Conservation (phyloP, 169 alveolate genomes). For the Plasmodium sp. region DNA sequence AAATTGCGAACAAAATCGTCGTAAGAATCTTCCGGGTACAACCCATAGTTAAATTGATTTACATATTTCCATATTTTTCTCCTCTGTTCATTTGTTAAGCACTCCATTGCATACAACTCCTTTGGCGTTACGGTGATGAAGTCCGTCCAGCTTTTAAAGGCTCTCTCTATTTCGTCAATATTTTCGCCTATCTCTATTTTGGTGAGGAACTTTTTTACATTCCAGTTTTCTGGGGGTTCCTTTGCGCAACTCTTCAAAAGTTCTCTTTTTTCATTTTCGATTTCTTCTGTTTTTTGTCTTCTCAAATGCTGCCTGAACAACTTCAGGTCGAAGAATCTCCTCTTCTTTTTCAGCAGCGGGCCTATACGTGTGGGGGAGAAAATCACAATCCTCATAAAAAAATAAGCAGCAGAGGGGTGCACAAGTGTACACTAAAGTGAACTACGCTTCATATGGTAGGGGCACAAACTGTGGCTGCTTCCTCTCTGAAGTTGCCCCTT, state of each 20-base stretch:
- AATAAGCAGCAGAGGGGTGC: background rate
- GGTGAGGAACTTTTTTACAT: conserved; percentile 81
- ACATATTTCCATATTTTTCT: conserved; percentile 83
- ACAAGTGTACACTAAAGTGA: background rate
- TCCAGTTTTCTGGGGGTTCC: conserved; percentile 89
- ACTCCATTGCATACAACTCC: conserved; percentile 81
- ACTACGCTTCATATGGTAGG: background rate
- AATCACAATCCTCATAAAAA: background rate
- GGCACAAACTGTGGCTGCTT: background rate
- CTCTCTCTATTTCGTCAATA: conserved; percentile 84
- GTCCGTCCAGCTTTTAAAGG: conserved; percentile 86
- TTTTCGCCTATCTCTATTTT: conserved; percentile 86
- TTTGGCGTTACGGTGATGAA: conserved; percentile 82
- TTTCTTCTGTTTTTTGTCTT: conserved; percentile 83
- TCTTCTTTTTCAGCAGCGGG: conserved; percentile 82
- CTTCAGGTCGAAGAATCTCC: conserved; percentile 83
- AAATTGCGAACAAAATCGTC: conserved; percentile 84
- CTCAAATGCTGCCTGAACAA: conserved; percentile 81
- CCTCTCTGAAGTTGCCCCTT: background rate
- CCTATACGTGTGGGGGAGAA: conserved; percentile 50
- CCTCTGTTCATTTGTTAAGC: conserved; percentile 87
- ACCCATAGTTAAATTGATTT: conserved; percentile 89
- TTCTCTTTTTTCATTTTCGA: conserved; percentile 82
- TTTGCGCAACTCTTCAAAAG: conserved; percentile 82
- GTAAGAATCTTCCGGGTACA: conserved; percentile 87